Base-by-base conservation (phyloP, 2,329 filamentous ascomycete species). In the Pseudogymnoascus sp. region DNA sequence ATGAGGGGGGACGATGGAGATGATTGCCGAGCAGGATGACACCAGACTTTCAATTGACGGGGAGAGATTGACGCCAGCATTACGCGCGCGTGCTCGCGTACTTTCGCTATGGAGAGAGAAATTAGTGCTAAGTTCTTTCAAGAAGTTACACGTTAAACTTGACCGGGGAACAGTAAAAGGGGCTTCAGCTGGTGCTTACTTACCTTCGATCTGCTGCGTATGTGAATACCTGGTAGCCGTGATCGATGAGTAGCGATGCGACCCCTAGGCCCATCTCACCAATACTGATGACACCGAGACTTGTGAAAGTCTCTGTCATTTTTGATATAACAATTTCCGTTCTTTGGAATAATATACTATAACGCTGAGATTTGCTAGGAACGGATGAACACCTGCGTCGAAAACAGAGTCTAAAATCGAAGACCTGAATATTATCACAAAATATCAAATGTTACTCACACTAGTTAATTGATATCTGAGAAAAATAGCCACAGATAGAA, bases 1-100 rank as follows among this genome's bases (percentile, higher is more conserved):
- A 33, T 80, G 76, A 0, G 87, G 87, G 4, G 87, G 87, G 5
- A 89, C 85, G 25, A 90, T 83, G 5, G 85, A 89, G 50, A 90
- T 75, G 64, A 90, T 79, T 23, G 18, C 18, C 16, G 40, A 44
- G 4, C 40, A 44, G 40, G 40, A 44, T 4, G 40, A 44, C 64
- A 8, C 64, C 62, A 44, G 40, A 6, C 40, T 44, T 44, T 44
- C 40, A 44, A 44, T 23, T 14, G 40, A 44, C 6, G 40, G 16
- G 40, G 40, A 10, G 4, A 44, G 40, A 23, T 23, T 44, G 40
- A 44, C 40, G 40, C 40, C 40, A 44, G 40, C 40, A 6, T 44
- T 44, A 14, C 10, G 18, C 40, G 40, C 40, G 40, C 40, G 40
- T 23, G 40, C 40, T 14, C 23, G 18, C 2, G 40, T 44, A 21